phyloP scores from a whole-genome alignment of 1,139 yeast species.

The Yamadazyma dendronema region DNA sequence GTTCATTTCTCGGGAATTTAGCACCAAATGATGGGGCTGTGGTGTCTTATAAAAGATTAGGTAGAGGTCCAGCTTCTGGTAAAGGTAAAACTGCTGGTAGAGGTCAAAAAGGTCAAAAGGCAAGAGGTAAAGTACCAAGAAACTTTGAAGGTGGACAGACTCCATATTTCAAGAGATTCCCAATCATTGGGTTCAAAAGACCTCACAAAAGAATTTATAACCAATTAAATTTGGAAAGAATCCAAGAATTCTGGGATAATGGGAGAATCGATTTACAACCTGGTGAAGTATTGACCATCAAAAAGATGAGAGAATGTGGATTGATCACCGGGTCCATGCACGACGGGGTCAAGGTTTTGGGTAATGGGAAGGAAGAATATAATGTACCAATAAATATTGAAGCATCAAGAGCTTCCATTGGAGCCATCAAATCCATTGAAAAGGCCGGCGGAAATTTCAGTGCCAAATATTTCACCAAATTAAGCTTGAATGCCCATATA shows the following conservation, averaged over 20 bases:
- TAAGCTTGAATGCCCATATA: slow-evolving; percentile 72
- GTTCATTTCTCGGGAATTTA: slow-evolving; percentile 36
- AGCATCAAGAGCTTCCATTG: slow-evolving; percentile 75
- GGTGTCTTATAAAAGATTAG: slow-evolving; percentile 63
- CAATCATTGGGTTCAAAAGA: slow-evolving; percentile 83
- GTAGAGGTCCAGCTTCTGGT: slow-evolving; percentile 97
- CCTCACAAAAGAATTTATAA: slow-evolving; percentile 48
- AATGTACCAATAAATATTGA: slow-evolving; percentile 68
- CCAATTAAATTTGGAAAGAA: slow-evolving; percentile 56
- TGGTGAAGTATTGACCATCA: slow-evolving; percentile 61
- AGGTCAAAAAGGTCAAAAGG: slow-evolving; percentile 99
- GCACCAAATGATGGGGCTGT: slow-evolving; percentile 43
- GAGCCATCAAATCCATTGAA: slow-evolving; percentile 75
- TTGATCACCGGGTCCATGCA: slow-evolving; percentile 66
- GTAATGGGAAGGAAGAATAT: slow-evolving; percentile 58
- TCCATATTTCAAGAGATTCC: slow-evolving; percentile 84
- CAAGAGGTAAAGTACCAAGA: slow-evolving; percentile 83
- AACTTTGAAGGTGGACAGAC: slow-evolving; percentile 99
- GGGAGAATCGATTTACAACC: slow-evolving; percentile 67
- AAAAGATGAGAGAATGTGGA: slow-evolving; percentile 70
- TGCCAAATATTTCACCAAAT: slow-evolving; percentile 65
- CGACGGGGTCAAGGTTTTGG: slow-evolving; percentile 83
- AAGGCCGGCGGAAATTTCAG: slow-evolving; percentile 68
- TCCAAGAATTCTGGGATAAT: slow-evolving; percentile 60
- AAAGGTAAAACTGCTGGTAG: slow-evolving; percentile 93